Evolutionary conservation across 495 filamentous ascomycete species (phyloP).

Genomic region (Aspergillus nanangensis): DNA sequence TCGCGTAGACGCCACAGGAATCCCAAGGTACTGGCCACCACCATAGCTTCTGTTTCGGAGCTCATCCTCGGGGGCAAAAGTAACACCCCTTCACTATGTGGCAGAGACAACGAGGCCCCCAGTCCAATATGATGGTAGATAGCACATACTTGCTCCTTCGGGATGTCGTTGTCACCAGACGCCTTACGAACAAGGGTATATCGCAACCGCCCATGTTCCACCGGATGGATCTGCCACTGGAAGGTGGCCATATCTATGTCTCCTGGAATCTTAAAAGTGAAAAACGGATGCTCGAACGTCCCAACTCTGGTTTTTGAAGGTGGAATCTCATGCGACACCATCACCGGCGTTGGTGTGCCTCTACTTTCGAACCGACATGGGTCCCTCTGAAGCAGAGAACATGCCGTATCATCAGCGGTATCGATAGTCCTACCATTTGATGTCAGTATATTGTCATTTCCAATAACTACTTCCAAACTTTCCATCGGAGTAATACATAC

Average conservation of each 20-base stretch:
- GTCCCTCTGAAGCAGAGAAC: background rate
- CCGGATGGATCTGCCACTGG: slow-evolving; percentile 9
- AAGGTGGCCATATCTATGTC: background rate
- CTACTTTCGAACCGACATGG: background rate
- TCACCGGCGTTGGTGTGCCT: background rate
- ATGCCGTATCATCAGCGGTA: background rate
- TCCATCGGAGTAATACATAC: too few relatives aligned
- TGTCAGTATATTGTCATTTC: too few relatives aligned
- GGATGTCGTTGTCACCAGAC: background rate
- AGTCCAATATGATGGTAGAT: slow-evolving; percentile 9
- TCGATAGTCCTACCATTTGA: background rate
- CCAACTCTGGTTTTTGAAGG: background rate
- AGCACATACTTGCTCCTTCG: background rate
- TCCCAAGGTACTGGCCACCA: background rate
- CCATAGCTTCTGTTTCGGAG: background rate
- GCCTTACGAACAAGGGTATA: slow-evolving; percentile 3
- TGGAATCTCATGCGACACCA: slow-evolving; percentile 2
- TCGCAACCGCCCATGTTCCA: background rate
- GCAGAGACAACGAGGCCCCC: slow-evolving; percentile 1
- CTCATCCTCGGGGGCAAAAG: background rate
- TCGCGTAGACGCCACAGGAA: background rate
- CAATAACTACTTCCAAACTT: too few relatives aligned
- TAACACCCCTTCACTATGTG: slow-evolving; percentile 7
- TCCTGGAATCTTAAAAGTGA: background rate
- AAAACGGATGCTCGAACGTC: slow-evolving; percentile 2